These are phyloP conservation scores for Eustoma russellianum DNA, from an alignment of 257 asterid species.

Conservation along the genomic window DNA sequence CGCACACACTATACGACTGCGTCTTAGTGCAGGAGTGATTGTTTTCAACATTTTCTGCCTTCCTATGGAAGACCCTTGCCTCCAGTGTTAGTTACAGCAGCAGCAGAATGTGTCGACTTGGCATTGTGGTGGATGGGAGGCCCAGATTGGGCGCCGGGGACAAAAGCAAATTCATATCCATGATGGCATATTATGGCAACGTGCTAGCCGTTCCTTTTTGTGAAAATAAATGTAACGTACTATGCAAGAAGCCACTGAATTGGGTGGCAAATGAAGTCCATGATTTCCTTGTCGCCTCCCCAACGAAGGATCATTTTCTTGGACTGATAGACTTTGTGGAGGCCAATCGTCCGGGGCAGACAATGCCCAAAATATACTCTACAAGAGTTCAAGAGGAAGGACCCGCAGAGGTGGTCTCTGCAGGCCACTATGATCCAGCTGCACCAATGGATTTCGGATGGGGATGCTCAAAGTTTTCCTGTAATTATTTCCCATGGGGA, in stretches of 20 bases:
- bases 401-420: constrained; percentile 53
- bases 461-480: constrained; percentile 47
- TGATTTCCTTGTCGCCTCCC: constrained; percentile 25
- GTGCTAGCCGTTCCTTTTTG: constrained; percentile 52
- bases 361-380: constrained; percentile 35
- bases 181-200: constrained; percentile 39
- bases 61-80: too few relatives aligned
- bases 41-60: too few relatives aligned
- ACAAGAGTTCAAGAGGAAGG: constrained; percentile 31
- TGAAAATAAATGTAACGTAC: constrained; percentile 23
- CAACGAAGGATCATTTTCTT: constrained; percentile 43
- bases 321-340: constrained; percentile 67
- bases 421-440: constrained; percentile 42
- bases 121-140: too few relatives aligned
- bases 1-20: too few relatives aligned
- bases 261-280: constrained; percentile 42
- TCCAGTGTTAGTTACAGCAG: not conserved
- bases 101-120: not conserved
- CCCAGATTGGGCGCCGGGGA: too few relatives aligned
- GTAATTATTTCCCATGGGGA: constrained; percentile 57
- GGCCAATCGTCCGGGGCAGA: constrained; percentile 43
- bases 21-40: too few relatives aligned
- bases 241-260: constrained; percentile 26
- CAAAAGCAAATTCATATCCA: not conserved
- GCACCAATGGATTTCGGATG: constrained; percentile 42